Percentiles rank a stretch among this genome's conserved stretches.
Conservation (phyloP, 805 yeast genomes). For the Kockiozyma suomiensis region DNA sequence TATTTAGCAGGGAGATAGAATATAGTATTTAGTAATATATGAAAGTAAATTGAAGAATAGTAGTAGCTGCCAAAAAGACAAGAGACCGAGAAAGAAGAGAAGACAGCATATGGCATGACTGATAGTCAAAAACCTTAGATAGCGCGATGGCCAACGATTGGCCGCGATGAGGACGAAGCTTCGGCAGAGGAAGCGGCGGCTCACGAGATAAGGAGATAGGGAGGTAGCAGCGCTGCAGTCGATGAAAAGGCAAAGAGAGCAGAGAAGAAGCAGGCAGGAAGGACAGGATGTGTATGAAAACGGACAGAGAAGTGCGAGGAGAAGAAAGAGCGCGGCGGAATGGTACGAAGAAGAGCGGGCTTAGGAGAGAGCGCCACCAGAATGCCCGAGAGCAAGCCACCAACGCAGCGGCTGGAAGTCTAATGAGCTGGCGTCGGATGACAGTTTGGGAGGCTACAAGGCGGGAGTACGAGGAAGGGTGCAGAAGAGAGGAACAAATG, state of each 20-base stretch:
- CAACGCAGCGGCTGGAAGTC: not conserved
- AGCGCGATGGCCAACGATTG: slow-evolving; percentile 3
- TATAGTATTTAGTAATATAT: not conserved
- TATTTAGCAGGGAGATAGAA: not conserved
- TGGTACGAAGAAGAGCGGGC: no score
- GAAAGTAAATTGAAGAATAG: not conserved
- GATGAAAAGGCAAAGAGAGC: not conserved
- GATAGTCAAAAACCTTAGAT: slow-evolving; percentile 1
- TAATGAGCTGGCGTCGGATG: no score
- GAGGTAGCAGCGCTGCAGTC: not conserved
- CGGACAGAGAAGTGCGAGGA: no score
- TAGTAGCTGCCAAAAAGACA: not conserved
- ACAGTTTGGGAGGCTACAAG: no score
- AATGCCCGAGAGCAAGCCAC: slow-evolving; percentile 10
- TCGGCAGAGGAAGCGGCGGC: no score
- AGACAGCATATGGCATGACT: not conserved
- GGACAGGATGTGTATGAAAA: no score
- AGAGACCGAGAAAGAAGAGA: not conserved
- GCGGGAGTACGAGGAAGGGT: no score
- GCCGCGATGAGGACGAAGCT: not conserved
- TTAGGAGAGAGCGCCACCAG: slow-evolving; percentile 3
- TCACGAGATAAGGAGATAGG: not conserved
- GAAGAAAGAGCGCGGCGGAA: no score
- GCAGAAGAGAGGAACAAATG: no score
- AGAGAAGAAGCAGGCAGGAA: not conserved